These are phyloP conservation scores for Ganoderma sinense DNA, from an alignment of 1,284 basidiomycete genomes.

Conservation along the genomic window DNA sequence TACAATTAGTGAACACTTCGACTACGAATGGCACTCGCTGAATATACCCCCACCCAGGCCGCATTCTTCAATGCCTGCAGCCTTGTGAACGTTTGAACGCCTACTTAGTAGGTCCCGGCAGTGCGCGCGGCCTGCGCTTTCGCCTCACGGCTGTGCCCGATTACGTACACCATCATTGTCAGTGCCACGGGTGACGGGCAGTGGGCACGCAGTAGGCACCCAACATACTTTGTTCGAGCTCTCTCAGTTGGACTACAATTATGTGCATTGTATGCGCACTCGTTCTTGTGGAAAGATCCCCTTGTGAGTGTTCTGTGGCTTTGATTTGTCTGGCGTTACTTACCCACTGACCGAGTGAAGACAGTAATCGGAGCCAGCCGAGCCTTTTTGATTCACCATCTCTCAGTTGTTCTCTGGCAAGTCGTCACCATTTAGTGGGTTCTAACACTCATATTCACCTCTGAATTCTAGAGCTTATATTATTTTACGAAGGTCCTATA, in stretches of 20 bases:
- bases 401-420: neutral
- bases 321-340: neutral
- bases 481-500: neutral
- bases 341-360: neutral
- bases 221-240: neutral
- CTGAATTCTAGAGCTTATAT: neutral
- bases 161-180: neutral
- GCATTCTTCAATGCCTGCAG: too few species aligned
- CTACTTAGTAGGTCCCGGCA: too few species aligned
- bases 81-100: too few species aligned
- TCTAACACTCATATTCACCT: neutral
- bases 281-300: neutral
- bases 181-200: too few species aligned
- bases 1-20: too few species aligned
- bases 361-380: neutral
- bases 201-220: neutral
- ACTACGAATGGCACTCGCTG: too few species aligned
- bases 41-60: too few species aligned
- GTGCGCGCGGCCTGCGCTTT: too few species aligned
- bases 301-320: neutral
- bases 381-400: neutral
- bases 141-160: neutral
- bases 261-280: neutral
- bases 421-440: neutral
- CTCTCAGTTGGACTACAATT: neutral